These are phyloP conservation scores for Naganishia onofrii DNA, from an alignment of 768 basidiomycete species.

Conservation along the genomic window DNA sequence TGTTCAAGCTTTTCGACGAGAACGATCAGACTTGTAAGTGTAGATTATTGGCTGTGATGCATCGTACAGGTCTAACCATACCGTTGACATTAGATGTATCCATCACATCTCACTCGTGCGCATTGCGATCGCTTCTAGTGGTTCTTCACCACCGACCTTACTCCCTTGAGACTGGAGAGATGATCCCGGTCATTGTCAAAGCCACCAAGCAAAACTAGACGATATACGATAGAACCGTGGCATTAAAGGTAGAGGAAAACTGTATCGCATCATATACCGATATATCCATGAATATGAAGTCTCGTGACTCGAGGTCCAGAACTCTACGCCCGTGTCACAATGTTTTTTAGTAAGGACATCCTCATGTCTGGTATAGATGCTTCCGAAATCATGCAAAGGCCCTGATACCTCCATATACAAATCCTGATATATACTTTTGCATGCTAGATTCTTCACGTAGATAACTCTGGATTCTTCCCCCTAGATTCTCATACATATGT, in stretches of 20 bases:
- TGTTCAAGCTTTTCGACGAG: constrained; percentile 43
- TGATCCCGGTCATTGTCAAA: constrained; percentile 50
- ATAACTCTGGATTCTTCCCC: neutral
- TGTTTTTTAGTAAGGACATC: too few relatives aligned
- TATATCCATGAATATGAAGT: neutral
- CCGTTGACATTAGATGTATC: constrained; percentile 39
- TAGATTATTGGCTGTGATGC: too few relatives aligned
- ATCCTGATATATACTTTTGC: neutral
- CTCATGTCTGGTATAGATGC: too few relatives aligned
- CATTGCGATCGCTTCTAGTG: constrained; percentile 43
- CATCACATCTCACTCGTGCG: constrained; percentile 47
- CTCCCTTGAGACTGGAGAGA: constrained; percentile 47
- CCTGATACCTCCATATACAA: neutral
- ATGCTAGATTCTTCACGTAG: neutral
- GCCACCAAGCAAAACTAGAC: constrained; percentile 36
- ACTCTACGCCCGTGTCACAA: too few relatives aligned
- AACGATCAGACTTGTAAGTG: constrained; percentile 47
- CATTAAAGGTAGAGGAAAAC: neutral
- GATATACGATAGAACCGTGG: neutral
- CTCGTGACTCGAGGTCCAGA: neutral
- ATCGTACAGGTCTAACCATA: neutral
- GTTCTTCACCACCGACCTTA: constrained; percentile 45
- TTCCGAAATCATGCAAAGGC: too few relatives aligned
- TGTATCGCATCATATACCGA: neutral
- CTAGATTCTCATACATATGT: neutral